A percentile compares a stretch with the other conserved stretches of the same genome.
These are phyloP conservation scores for Eucalyptus pauciflora DNA, from an alignment of 345 rosid genomes.

Conservation along the genomic window DNA sequence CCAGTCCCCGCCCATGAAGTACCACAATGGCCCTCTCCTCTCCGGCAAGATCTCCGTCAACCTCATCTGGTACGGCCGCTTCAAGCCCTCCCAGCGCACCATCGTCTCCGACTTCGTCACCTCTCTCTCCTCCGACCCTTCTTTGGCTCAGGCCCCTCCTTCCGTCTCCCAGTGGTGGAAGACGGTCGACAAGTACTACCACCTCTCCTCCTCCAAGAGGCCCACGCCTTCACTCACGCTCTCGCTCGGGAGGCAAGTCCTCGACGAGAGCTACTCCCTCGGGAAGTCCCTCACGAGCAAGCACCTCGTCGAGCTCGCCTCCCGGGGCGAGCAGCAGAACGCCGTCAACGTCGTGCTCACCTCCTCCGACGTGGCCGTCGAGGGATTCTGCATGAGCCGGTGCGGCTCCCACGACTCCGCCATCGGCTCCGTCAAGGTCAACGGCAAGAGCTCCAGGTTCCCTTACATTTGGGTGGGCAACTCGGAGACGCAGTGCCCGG, in stretches of 20 bases:
- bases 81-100: constrained; percentile 54
- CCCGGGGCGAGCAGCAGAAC: background rate
- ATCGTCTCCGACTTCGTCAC: constrained; percentile 49
- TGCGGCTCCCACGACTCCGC: constrained; percentile 62
- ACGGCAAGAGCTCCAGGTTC: constrained; percentile 23
- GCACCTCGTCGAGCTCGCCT: background rate
- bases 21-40: constrained; percentile 75
- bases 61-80: constrained; percentile 75
- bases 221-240: background rate
- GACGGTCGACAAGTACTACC: constrained; percentile 51
- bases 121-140: constrained; percentile 24
- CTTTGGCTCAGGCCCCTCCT: constrained; percentile 11
- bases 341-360: constrained; percentile 44
- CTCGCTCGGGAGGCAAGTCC: background rate
- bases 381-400: constrained; percentile 44
- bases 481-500: constrained; percentile 69
- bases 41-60: constrained; percentile 51
- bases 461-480: constrained; percentile 85
- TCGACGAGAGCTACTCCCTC: background rate
- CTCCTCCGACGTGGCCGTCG: constrained; percentile 40
- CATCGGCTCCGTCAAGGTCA: constrained; percentile 1
- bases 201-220: constrained; percentile 13
- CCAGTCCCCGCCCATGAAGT: constrained; percentile 19
- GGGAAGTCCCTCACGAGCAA: background rate
- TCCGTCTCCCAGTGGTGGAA: constrained; percentile 80